Evolutionary conservation across 257 asterid species (phyloP).

Genomic region (Solanum medicagineum): DNA sequence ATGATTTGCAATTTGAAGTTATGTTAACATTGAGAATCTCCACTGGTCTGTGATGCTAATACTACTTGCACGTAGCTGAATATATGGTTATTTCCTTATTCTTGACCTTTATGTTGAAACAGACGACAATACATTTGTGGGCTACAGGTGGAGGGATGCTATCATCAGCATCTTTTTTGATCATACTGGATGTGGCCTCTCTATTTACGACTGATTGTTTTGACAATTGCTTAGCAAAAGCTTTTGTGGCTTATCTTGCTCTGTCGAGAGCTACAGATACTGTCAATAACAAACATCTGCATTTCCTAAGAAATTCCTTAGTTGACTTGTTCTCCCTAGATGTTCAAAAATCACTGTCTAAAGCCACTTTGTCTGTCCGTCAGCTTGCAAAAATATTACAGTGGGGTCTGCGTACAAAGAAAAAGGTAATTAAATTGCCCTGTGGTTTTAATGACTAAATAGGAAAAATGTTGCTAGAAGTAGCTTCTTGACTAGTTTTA

Average conservation of each 20-base stretch:
- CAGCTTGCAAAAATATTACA: conserved; percentile 59
- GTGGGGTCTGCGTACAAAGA: conserved; percentile 53
- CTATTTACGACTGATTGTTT: conserved; percentile 34
- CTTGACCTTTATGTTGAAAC: conserved; percentile 15
- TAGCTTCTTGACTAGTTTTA: background rate
- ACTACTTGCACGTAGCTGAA: background rate
- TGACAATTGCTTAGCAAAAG: conserved; percentile 57
- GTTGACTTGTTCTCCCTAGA: conserved; percentile 67
- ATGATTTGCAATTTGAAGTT: background rate
- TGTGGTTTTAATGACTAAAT: background rate
- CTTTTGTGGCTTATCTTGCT: conserved; percentile 44
- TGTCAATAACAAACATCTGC: conserved; percentile 42
- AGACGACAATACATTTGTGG: conserved; percentile 84
- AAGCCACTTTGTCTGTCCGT: conserved; percentile 51
- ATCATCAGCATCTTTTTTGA: conserved; percentile 58
- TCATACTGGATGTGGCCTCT: conserved; percentile 44
- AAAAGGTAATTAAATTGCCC: conserved; percentile 39
- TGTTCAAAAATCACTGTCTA: conserved; percentile 51
- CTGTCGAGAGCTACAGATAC: conserved; percentile 53
- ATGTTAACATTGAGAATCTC: background rate
- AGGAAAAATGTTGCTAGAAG: background rate
- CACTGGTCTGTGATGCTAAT: background rate
- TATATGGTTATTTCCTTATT: background rate
- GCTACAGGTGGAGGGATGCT: conserved; percentile 60
- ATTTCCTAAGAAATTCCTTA: conserved; percentile 56